These are phyloP conservation scores for Cruciata laevipes DNA, from an alignment of 257 asterid species.

Conservation along the genomic window DNA sequence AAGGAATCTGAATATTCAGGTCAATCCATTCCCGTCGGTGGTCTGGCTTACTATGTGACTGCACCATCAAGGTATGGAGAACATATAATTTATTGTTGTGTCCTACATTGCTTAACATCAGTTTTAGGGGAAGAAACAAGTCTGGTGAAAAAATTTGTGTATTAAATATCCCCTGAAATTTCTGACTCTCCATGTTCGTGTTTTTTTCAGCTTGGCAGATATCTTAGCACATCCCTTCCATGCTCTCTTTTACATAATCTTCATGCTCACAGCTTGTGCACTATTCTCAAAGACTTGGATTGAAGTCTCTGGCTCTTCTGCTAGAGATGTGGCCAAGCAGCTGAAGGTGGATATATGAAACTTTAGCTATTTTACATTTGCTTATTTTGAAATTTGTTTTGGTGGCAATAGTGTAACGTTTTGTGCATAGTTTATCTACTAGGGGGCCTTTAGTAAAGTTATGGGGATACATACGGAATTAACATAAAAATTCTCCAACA, in stretches of 20 bases:
- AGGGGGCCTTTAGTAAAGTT: background rate
- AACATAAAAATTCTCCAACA: background rate
- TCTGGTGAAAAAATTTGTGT: background rate
- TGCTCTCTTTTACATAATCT: conserved; percentile 52
- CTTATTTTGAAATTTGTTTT: background rate
- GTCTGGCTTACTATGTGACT: conserved; percentile 65
- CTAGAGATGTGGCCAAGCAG: conserved; percentile 67
- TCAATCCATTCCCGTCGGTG: conserved; percentile 62
- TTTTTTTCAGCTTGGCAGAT: conserved; percentile 48
- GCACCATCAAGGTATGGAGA: conserved; percentile 53
- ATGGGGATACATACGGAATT: background rate
- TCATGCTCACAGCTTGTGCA: conserved; percentile 72
- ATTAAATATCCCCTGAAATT: background rate
- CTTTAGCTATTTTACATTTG: background rate
- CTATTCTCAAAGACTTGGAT: conserved; percentile 71
- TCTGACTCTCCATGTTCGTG: conserved; percentile 10
- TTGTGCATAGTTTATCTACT: background rate
- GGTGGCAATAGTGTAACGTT: background rate
- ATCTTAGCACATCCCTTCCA: conserved; percentile 65
- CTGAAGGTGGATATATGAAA: conserved; percentile 37
- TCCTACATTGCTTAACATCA: background rate
- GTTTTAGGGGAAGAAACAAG: background rate
- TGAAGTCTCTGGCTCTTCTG: conserved; percentile 74
- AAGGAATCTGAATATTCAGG: conserved; percentile 63
- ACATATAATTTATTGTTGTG: background rate